These are phyloP conservation scores for Thuidium tamariscinum DNA, from an alignment of 225 moss, liverwort and hornwort genomes.

Conservation along the genomic window DNA sequence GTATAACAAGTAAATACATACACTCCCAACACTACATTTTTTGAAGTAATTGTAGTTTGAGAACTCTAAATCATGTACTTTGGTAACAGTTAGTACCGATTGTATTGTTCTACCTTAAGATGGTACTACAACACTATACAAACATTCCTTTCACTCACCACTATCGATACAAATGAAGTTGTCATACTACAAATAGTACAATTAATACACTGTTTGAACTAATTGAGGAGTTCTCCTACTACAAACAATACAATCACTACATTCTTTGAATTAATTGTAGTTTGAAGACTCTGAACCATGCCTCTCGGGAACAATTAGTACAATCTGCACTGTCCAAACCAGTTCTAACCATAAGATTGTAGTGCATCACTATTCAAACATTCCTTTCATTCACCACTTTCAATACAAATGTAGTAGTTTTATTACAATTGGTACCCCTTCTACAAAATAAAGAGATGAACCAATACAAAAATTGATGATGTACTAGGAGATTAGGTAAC, in stretches of 20 bases:
- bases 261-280: neutral
- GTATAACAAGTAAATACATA: neutral
- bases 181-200: neutral
- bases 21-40: neutral
- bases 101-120: neutral
- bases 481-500: neutral
- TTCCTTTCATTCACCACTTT: neutral
- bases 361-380: neutral
- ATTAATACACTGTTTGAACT: too few species aligned
- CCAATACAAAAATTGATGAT: neutral
- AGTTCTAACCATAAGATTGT: neutral
- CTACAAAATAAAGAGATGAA: neutral
- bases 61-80: neutral
- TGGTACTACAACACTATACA: neutral
- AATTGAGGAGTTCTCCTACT: too few species aligned
- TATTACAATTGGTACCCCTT: rapidly evolving
- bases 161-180: neutral
- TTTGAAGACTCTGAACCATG: rapidly evolving
- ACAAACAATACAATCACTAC: neutral
- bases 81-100: neutral
- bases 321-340: too few species aligned
- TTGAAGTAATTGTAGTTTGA: neutral
- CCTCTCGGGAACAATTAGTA: neutral
- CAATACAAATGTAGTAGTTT: neutral
- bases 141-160: neutral